Base-by-base conservation (phyloP, 305 asterid species). In the Rubia occidens region DNA sequence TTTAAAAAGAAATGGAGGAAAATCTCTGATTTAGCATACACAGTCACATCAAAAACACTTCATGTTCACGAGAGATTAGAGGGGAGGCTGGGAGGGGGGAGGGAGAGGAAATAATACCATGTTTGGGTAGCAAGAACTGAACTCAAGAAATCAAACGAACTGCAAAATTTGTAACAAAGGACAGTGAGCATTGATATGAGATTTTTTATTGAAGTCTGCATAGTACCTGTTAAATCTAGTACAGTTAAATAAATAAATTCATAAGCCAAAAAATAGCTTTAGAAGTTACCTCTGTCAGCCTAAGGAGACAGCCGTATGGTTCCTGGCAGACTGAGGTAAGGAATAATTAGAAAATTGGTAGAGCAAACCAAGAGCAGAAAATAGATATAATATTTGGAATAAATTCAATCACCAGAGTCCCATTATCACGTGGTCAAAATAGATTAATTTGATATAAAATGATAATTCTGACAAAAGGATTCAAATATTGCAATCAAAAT, bases 31-130 rank as follows among this genome's bases (percentile, higher is more conserved):
- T 35, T 35, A 35, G 29, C 20, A 18, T 29, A 18, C 8, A 37
- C 26, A 24, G 29, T 9, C n/a, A 21, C 68, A 64, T 37, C 11
- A 64, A 64, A 37, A 64, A 26, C 3, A 26, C 40, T 20, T 55
- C 39, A 20, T 26, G 29, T 32, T 60, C 44, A 13, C 39, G 43
- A 37, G 26, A 24, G 39, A 59, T 59, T 37, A 59, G 15, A 24
- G 7, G 13, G 21, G 10, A 39, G 11, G 44, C 9, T 29, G 3
- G 39, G 10, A 39, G 11, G 44, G 20, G 3, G 39, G 39, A 26
- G 10, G 14, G 39, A 24, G 59, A 11, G 70, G 21, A 13, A 61
- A 64, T 10, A 24, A 15, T 55, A 68, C 72, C 72, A 68, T 68
- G 54, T 11, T 68, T 54, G 0, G 11, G 13, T 13, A 20, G 64